Evolutionary conservation across 1,139 yeast genomes (phyloP).

Genomic region (Meyerozyma elateridarum): DNA sequence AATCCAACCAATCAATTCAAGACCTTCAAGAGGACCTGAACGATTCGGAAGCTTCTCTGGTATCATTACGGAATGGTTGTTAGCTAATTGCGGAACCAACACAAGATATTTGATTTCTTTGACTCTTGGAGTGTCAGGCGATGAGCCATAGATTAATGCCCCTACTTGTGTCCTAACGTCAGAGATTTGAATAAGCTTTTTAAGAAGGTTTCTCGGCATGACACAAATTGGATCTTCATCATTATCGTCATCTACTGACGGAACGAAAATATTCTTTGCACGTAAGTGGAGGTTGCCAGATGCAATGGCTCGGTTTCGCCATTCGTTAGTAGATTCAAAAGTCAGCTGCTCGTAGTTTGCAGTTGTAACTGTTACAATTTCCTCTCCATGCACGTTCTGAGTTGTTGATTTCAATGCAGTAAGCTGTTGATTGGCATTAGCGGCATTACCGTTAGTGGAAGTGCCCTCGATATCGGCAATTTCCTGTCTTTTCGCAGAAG

Average conservation of each 20-base stretch:
- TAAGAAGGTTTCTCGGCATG: slow-evolving; percentile 75
- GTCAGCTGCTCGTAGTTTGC: slow-evolving; percentile 81
- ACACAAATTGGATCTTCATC: slow-evolving; percentile 57
- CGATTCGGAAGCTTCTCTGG: slow-evolving; percentile 31
- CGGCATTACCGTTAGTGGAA: slow-evolving; percentile 28
- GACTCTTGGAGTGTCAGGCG: slow-evolving; percentile 72
- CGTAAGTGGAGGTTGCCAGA: slow-evolving; percentile 70
- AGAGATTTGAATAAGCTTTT: slow-evolving; percentile 73
- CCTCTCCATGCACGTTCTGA: slow-evolving; percentile 92
- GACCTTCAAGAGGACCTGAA: slow-evolving; percentile 39
- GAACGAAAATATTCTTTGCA: slow-evolving; percentile 69
- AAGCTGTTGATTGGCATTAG: slow-evolving; percentile 38
- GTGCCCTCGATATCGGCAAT: slow-evolving; percentile 70
- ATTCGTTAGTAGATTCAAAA: slow-evolving; percentile 81
- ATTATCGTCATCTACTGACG: slow-evolving; percentile 40
- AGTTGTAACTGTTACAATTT: slow-evolving; percentile 90
- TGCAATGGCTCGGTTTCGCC: slow-evolving; percentile 87
- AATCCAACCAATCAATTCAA: slow-evolving; percentile 74
- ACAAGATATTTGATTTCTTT: slow-evolving; percentile 77
- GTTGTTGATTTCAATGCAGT: slow-evolving; percentile 84
- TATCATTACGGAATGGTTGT: slow-evolving; percentile 58
- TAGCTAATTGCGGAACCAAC: slow-evolving; percentile 86
- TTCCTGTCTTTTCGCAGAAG: slow-evolving; percentile 74
- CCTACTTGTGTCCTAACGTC: slow-evolving; percentile 83
- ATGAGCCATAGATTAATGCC: slow-evolving; percentile 71